Evolutionary conservation across 179 eudicot genomes (phyloP).

Genomic region (Amaranthus tricolor): DNA sequence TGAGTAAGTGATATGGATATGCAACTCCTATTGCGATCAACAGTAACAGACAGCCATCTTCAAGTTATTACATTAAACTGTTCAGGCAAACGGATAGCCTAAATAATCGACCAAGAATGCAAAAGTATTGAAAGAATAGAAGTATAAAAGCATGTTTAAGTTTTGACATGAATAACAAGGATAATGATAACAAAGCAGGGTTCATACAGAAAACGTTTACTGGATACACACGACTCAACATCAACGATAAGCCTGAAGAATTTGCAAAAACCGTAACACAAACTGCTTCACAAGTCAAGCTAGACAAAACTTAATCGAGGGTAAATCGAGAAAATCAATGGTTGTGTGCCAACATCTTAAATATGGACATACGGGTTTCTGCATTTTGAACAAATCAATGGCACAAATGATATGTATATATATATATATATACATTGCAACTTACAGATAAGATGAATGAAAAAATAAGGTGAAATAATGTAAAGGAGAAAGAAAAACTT

Average conservation of each 20-base stretch:
- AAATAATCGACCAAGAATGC: neutral
- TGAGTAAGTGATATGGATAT: neutral
- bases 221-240: neutral
- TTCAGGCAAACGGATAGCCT: conserved; percentile 3
- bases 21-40: neutral
- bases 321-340: neutral
- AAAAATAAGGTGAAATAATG: conserved; percentile 14
- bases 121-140: conserved; percentile 12
- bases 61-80: neutral
- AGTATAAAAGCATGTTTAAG: conserved; percentile 5
- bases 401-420: conserved; percentile 7
- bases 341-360: neutral
- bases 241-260: neutral
- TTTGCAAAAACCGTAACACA: neutral
- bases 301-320: neutral
- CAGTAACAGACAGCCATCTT: neutral
- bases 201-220: neutral
- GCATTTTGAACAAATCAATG: conserved; percentile 9
- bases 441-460: conserved; percentile 14
- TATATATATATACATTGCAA: conserved; percentile 1
- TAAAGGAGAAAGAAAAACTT: conserved; percentile 29
- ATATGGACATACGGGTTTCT: conserved; percentile 1
- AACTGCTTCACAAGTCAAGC: neutral
- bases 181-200: neutral
- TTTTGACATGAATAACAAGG: conserved; percentile 3